Conservation (phyloP, 2,329 filamentous ascomycete genomes). For the Teratosphaeria viscida region DNA sequence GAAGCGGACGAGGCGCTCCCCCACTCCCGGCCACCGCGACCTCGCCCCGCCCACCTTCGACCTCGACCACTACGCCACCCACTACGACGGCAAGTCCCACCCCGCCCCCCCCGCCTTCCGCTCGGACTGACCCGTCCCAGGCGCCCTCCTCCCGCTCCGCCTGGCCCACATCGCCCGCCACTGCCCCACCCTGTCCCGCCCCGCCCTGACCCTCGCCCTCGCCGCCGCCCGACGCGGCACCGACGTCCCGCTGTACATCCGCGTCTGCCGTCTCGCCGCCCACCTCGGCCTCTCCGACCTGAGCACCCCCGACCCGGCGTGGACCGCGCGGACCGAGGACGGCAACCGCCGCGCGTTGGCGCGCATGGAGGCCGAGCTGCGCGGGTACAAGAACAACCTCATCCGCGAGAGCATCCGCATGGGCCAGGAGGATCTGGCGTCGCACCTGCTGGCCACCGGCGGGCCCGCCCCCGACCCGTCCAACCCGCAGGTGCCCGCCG, state of each 20-base stretch:
- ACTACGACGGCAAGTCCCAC: constrained; percentile 60
- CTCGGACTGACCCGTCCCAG: constrained; percentile 34
- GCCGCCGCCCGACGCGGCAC: constrained; percentile 64
- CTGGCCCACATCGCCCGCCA: constrained; percentile 70
- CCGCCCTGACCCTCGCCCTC: constrained; percentile 71
- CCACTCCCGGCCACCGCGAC: constrained; percentile 25
- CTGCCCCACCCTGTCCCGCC: constrained; percentile 64
- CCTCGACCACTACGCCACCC: constrained; percentile 78
- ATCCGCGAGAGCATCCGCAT: constrained; percentile 93
- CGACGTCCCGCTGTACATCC: constrained; percentile 62
- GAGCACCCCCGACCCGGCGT: constrained; percentile 56
- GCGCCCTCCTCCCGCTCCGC: constrained; percentile 69
- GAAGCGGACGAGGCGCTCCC: constrained; percentile 3
- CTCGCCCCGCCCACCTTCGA: constrained; percentile 65
- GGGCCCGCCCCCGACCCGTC: constrained; percentile 26
- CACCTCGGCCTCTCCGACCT: constrained; percentile 58
- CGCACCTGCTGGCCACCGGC: constrained; percentile 70
- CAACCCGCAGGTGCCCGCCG: constrained; percentile 22
- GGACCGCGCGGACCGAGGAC: constrained; percentile 60
- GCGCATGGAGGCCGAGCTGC: constrained; percentile 74
- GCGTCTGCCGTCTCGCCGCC: constrained; percentile 57
- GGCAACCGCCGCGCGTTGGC: constrained; percentile 59
- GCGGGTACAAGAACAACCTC: constrained; percentile 90
- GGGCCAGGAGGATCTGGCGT: constrained; percentile 85
- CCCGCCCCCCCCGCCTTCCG: background rate